Base-by-base conservation (phyloP, 2,329 filamentous ascomycete genomes). In the Fusarium sp. region DNA sequence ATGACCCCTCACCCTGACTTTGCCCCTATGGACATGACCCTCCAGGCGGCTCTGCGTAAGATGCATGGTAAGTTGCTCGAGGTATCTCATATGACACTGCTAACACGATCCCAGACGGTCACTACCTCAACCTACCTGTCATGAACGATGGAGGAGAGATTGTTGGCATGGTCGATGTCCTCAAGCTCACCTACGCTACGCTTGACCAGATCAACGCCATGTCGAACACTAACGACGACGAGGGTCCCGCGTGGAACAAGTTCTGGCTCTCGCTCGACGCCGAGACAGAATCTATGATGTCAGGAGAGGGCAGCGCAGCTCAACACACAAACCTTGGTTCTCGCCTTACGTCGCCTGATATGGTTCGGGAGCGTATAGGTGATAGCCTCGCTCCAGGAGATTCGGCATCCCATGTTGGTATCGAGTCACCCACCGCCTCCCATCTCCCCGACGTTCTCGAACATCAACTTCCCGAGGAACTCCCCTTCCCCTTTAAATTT, bases 1-100 rank as follows among this genome's bases (percentile, higher is more conserved):
- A 99, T 99, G 96, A 99, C 96, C 34, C 96, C 96, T 70, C 96
- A 99, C 79, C 96, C 96, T 8, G 96, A 99, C 80, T 99, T 99
- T 87, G 96, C 96, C 58, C 94, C 96, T 31, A 93, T 97, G 84
- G 95, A 98, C 80, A 98, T 99, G 96, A 98, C 91, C 80, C 98
- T 99, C 77, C 96, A 99, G 83, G 94, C 95, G 73, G 96, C 96
- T 76, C 89, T 99, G 56, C 91, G 96, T 75, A 99, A 99, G 87
- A 99, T 99, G 96, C 96, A 99, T 79, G 94, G 94, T 96, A 83
- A 82, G 92, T 83, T 55, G 31, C 15, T 31, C 43, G 7, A 7
- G 10, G 9, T 21, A 7, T 50, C 26, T 21, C 17, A 40, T 22
- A 11, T 31, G 40, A 43, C 43, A 24, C 39, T 21, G 57, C 49